A percentile compares a stretch with the other conserved stretches of the same genome.
phyloP scores from a whole-genome alignment of 345 rosid species.

The Luvunga scandens region DNA sequence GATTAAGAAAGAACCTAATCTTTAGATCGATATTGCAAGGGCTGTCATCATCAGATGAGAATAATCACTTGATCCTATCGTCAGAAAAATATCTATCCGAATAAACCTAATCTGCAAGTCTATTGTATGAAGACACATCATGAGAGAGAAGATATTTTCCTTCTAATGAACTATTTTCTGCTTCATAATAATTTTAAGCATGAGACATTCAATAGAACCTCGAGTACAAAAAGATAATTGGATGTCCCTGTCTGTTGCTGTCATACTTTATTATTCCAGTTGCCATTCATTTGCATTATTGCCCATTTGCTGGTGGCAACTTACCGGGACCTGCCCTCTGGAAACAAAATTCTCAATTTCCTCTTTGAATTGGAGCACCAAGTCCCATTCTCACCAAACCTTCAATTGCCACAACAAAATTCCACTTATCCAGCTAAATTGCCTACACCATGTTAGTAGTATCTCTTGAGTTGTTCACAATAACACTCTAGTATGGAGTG shows the following conservation, averaged over 20 bases:
- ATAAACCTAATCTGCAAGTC: not conserved
- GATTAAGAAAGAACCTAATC: not conserved
- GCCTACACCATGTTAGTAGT: not conserved
- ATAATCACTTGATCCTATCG: not conserved
- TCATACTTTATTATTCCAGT: constrained; percentile 17
- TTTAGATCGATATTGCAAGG: not conserved
- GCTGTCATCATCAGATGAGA: not conserved
- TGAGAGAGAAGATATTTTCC: not conserved
- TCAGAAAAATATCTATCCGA: not conserved
- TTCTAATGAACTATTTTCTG: not conserved
- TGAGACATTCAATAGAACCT: constrained; percentile 10
- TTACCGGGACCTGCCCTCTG: constrained; percentile 6
- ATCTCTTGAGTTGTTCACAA: not conserved
- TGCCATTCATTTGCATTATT: constrained; percentile 2
- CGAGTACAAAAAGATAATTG: not conserved
- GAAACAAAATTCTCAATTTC: constrained; percentile 15
- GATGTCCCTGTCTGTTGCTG: constrained; percentile 27
- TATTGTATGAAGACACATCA: constrained; percentile 9
- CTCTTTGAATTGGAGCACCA: constrained; percentile 26
- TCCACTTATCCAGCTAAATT: not conserved
- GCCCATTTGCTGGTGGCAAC: constrained; percentile 23
- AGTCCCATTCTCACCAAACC: constrained; percentile 27
- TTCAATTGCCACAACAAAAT: constrained; percentile 4
- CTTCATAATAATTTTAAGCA: not conserved
- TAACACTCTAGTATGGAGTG: not conserved